Evolutionary conservation across 169 alveolate species (phyloP).

Genomic region (Amoebophrya sp.): DNA sequence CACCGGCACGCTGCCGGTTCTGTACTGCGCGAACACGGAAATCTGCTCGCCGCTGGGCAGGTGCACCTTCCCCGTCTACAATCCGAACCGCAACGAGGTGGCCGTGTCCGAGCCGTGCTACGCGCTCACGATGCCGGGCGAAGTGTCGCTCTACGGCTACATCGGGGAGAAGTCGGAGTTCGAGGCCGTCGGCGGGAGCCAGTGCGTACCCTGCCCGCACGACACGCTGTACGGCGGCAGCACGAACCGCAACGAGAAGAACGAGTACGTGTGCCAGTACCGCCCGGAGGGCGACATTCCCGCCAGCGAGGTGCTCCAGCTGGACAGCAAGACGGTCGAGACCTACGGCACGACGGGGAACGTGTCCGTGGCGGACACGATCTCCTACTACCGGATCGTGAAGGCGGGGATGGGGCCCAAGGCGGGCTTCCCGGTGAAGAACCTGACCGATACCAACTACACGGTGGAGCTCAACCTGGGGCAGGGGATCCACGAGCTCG

Average conservation of each 20-base stretch:
- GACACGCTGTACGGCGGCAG: background rate
- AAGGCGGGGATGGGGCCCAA: background rate
- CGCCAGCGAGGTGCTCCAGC: background rate
- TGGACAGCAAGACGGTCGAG: background rate
- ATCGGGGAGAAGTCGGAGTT: background rate
- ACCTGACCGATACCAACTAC: background rate
- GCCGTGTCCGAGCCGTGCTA: background rate
- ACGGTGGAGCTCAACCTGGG: background rate
- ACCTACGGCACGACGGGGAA: background rate
- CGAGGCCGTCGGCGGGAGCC: background rate
- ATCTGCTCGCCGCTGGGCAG: background rate
- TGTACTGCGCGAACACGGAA: background rate
- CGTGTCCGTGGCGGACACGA: background rate
- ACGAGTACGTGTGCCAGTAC: background rate
- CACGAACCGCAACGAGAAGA: background rate
- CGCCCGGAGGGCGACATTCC: background rate
- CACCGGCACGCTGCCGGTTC: background rate
- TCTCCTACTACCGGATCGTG: background rate
- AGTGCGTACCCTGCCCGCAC: background rate
- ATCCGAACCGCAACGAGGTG: background rate
- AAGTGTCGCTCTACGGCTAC: background rate
- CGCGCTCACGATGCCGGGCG: constrained; percentile 3
- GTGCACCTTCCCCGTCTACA: background rate
- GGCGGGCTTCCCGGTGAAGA: background rate
- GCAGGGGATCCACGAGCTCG: background rate